phyloP scores from a whole-genome alignment of 2,329 filamentous ascomycete species.

The Cladosporium sp. region DNA sequence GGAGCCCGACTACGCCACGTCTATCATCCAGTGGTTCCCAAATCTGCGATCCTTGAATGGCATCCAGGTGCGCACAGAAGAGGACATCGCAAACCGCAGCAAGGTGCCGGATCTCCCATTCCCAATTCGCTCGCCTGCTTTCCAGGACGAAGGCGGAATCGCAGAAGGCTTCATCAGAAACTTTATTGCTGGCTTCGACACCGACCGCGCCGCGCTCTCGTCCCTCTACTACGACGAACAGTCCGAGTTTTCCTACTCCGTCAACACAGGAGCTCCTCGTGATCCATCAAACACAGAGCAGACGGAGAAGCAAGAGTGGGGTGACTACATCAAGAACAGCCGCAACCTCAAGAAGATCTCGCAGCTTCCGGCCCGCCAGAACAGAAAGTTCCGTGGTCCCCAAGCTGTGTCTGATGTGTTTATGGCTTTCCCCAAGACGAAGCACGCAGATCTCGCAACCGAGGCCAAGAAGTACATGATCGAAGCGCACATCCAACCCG shows the following conservation, averaged over 20 bases:
- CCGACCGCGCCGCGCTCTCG: conserved; percentile 59
- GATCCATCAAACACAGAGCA: conserved; percentile 33
- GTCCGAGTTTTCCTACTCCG: conserved; percentile 69
- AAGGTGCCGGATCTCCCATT: conserved; percentile 53
- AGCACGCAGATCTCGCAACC: conserved; percentile 65
- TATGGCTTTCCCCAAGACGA: conserved; percentile 65
- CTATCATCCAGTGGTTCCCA: conserved; percentile 77
- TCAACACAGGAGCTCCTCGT: conserved; percentile 60
- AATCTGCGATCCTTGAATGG: conserved; percentile 73
- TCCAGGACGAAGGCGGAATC: conserved; percentile 68
- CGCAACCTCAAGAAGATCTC: conserved; percentile 71
- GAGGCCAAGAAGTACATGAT: conserved; percentile 72
- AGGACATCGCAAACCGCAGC: conserved; percentile 58
- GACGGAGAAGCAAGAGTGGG: conserved; percentile 56
- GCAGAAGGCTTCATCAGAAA: conserved; percentile 70
- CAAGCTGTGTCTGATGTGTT: conserved; percentile 64
- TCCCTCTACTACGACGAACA: conserved; percentile 68
- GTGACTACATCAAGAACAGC: conserved; percentile 69
- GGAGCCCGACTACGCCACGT: conserved; percentile 53
- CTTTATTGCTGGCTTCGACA: conserved; percentile 72
- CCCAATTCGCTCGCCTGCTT: conserved; percentile 60
- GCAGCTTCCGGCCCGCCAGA: conserved; percentile 55
- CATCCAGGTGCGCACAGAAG: conserved; percentile 65
- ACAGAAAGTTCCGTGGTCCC: conserved; percentile 61
- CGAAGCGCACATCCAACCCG: conserved; percentile 71